phyloP scores from a whole-genome alignment of 352 stramenopile species.

The Pythium apleroticum region DNA sequence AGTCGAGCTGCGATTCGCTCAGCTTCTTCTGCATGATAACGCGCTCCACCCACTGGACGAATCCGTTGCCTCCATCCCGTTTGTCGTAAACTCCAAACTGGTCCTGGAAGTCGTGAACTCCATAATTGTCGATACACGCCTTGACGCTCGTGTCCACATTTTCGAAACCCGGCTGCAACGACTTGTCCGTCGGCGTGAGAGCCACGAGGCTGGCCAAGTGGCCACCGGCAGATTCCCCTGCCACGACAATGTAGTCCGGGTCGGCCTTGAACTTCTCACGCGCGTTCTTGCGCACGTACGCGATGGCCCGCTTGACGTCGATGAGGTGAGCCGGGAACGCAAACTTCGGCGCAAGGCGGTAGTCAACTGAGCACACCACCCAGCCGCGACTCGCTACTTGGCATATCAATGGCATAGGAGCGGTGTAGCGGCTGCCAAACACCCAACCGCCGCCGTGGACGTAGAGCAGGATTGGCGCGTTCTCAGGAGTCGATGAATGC shows the following conservation, averaged over 20 bases:
- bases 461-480: slow-evolving; percentile 72
- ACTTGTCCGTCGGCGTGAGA: slow-evolving; percentile 64
- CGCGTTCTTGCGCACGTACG: slow-evolving; percentile 57
- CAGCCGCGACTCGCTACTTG: slow-evolving; percentile 55
- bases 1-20: slow-evolving; percentile 35
- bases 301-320: slow-evolving; percentile 70
- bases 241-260: slow-evolving; percentile 66
- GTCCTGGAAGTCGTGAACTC: slow-evolving; percentile 76
- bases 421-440: slow-evolving; percentile 47
- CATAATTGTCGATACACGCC: slow-evolving; percentile 71
- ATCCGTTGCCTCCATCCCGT: slow-evolving; percentile 55
- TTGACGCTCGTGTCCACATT: slow-evolving; percentile 69
- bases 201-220: slow-evolving; percentile 71
- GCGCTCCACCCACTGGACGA: slow-evolving; percentile 65
- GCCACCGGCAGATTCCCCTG: slow-evolving; percentile 66
- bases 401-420: slow-evolving; percentile 59
- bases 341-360: slow-evolving; percentile 66
- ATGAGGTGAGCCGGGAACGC: slow-evolving; percentile 69
- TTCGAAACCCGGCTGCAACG: slow-evolving; percentile 75
- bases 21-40: slow-evolving; percentile 72
- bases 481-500: slow-evolving; percentile 37
- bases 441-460: slow-evolving; percentile 79
- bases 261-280: slow-evolving; percentile 49
- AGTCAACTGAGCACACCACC: slow-evolving; percentile 77
- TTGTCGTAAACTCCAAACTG: slow-evolving; percentile 60